Percentiles rank a stretch among this genome's conserved stretches.
Evolutionary conservation across 169 alveolate genomes (phyloP).

Genomic region (Babesia ovis): DNA sequence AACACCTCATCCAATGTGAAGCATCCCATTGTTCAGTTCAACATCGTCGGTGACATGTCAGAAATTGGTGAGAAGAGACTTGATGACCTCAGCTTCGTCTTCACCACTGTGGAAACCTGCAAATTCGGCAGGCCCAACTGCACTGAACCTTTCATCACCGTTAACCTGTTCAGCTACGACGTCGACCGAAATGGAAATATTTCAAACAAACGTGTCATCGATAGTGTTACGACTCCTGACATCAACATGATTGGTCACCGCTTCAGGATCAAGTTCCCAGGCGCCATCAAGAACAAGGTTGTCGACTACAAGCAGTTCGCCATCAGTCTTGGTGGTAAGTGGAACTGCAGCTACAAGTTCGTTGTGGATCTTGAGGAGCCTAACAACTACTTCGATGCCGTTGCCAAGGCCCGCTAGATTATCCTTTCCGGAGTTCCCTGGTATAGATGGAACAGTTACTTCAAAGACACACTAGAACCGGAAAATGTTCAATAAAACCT

Average conservation of each 20-base stretch:
- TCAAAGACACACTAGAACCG: neutral
- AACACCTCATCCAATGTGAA: neutral
- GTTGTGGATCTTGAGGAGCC: constrained; percentile 36
- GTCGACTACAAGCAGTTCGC: constrained; percentile 1
- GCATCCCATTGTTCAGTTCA: constrained; percentile 7
- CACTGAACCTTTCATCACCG: neutral
- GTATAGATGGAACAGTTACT: neutral
- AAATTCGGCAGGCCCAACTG: neutral
- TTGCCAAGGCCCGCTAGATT: neutral
- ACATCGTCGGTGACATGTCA: neutral
- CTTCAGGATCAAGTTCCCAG: constrained; percentile 18
- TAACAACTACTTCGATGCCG: constrained; percentile 30
- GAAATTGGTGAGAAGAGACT: neutral
- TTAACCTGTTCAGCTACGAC: neutral
- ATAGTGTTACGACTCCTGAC: neutral
- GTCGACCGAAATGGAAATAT: neutral
- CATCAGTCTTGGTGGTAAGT: neutral
- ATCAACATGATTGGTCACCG: constrained; percentile 6
- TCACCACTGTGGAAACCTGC: constrained; percentile 1
- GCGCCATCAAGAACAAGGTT: neutral
- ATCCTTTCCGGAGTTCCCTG: neutral
- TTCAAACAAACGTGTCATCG: neutral
- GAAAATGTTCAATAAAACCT: neutral
- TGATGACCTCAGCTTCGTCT: constrained; percentile 1
- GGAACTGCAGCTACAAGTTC: neutral